Evolutionary conservation across 768 basidiomycete genomes (phyloP), one percentile per base, ranked within the genome.

Genomic region (Tylopilus balloui): DNA sequence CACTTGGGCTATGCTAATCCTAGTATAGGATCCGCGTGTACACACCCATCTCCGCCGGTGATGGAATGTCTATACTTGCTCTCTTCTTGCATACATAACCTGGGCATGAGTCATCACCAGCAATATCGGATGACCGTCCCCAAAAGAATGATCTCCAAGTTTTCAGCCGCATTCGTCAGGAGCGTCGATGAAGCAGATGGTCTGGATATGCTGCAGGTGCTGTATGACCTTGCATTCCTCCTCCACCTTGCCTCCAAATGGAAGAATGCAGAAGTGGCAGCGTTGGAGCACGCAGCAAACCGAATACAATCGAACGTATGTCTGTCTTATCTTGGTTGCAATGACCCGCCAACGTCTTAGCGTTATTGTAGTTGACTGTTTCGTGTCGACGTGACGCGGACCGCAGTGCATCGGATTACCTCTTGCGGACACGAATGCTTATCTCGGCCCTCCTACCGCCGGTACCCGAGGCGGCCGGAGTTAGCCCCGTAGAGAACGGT

Each of bases 401-500:
- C 45, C 42, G 60, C 55, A 51, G 50, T 67, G 51, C 52, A 66
- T 25, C 69, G 8, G 78, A 80, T 43, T 74, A 73, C 55, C 69
- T 88, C 20, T 56, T 71, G 32, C 75, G 80, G 49, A 78, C 76
- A 21, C 88, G 86, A 57, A 78, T 78, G 21, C 70, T 89, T 14
- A 69, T 89, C 46, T 78, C 80, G 4, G 70, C 76, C 6, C 69
- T 88, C 37, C 69, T 88, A 15, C 80, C 83, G 5, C 54, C 48
- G 10, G 61, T 54, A 2, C 44, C 59, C 11, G 55, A 61, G n/a
- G 51, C 48, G 24, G 51, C 55, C 21, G 54, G 53, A 48, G 42
- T 52, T 36, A 44, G 53, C 29, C 47, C 46, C 19, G 63, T 54
- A 54, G 69, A 58, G 48, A 57, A 62, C 23, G 58, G 55, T 14